Evolutionary conservation across 2,329 filamentous ascomycete species (phyloP).

Genomic region (Elsinoe batatas): DNA sequence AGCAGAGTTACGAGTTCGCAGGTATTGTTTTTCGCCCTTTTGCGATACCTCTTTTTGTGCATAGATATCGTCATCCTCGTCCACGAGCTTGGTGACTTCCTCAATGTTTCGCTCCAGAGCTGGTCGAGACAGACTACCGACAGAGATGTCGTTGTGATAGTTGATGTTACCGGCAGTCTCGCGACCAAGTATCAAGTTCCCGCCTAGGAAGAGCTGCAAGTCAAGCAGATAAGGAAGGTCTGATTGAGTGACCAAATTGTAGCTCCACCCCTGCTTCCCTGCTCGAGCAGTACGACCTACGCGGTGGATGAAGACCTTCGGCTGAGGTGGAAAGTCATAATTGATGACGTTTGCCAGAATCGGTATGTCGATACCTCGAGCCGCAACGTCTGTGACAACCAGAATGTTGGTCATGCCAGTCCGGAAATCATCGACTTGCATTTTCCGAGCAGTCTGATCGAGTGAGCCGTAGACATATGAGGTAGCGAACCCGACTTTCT

Average conservation of each 20-base stretch:
- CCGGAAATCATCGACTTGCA: constrained; percentile 85
- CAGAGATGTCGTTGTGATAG: constrained; percentile 72
- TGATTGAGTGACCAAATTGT: constrained; percentile 77
- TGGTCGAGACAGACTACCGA: constrained; percentile 66
- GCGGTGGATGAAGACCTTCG: constrained; percentile 92
- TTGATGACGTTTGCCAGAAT: constrained; percentile 95
- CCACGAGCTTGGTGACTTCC: constrained; percentile 69
- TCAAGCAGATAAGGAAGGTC: constrained; percentile 90
- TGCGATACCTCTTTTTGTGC: constrained; percentile 61
- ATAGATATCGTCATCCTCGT: constrained; percentile 64
- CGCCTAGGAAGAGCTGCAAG: constrained; percentile 87
- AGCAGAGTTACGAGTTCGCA: constrained; percentile 80
- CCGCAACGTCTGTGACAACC: constrained; percentile 91
- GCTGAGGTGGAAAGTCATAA: constrained; percentile 94
- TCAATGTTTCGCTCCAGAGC: constrained; percentile 67
- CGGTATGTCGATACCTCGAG: constrained; percentile 94
- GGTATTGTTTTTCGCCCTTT: constrained; percentile 89
- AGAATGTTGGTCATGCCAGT: constrained; percentile 76
- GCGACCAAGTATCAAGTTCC: constrained; percentile 66
- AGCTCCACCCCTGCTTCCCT: constrained; percentile 86
- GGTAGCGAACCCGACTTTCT: constrained; percentile 70
- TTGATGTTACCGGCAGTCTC: constrained; percentile 51
- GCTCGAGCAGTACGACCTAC: constrained; percentile 94
- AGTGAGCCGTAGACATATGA: constrained; percentile 92
- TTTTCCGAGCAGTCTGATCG: constrained; percentile 85